A percentile compares a stretch with the other conserved stretches of the same genome.
Evolutionary conservation across 805 yeast species (phyloP).

Genomic region (Monosporozyma aquatica): DNA sequence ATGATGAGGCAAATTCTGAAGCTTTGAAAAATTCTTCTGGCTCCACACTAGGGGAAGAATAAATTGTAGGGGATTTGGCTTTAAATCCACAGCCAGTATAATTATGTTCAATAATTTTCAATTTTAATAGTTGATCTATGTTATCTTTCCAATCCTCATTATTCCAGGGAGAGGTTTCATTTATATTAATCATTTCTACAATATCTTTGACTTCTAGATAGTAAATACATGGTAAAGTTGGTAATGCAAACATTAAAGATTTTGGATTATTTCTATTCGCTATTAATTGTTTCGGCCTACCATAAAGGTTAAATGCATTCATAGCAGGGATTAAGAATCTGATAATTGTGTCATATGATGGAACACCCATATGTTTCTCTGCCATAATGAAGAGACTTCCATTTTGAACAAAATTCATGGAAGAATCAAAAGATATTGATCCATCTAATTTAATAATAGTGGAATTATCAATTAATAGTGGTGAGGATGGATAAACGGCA

Average conservation of each 20-base stretch:
- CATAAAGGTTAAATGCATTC: slow-evolving; percentile 63
- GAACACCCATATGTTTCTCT: slow-evolving; percentile 61
- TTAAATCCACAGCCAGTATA: slow-evolving; percentile 71
- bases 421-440: slow-evolving; percentile 42
- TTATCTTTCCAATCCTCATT: slow-evolving; percentile 48
- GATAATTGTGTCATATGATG: slow-evolving; percentile 63
- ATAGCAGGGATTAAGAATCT: slow-evolving; percentile 58
- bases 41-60: slow-evolving; percentile 39
- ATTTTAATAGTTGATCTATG: slow-evolving; percentile 46
- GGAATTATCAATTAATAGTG: slow-evolving; percentile 69
- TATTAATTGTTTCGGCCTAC: slow-evolving; percentile 56
- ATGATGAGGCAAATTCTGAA: slow-evolving; percentile 1
- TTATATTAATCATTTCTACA: slow-evolving; percentile 30
- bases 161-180: slow-evolving; percentile 42
- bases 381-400: slow-evolving; percentile 51
- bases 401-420: slow-evolving; percentile 39
- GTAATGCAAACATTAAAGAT: slow-evolving; percentile 62
- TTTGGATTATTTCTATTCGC: slow-evolving; percentile 45
- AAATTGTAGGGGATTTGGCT: slow-evolving; percentile 53
- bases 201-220: slow-evolving; percentile 54
- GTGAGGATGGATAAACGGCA: slow-evolving; percentile 85
- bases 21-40: slow-evolving; percentile 28
- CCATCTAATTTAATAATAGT: slow-evolving; percentile 89
- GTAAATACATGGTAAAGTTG: slow-evolving; percentile 60
- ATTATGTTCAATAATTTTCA: slow-evolving; percentile 43